A percentile compares a stretch with the other conserved stretches of the same genome.
Conservation (phyloP, 2,329 filamentous ascomycete genomes). For the Pseudogymnoascus sp. region DNA sequence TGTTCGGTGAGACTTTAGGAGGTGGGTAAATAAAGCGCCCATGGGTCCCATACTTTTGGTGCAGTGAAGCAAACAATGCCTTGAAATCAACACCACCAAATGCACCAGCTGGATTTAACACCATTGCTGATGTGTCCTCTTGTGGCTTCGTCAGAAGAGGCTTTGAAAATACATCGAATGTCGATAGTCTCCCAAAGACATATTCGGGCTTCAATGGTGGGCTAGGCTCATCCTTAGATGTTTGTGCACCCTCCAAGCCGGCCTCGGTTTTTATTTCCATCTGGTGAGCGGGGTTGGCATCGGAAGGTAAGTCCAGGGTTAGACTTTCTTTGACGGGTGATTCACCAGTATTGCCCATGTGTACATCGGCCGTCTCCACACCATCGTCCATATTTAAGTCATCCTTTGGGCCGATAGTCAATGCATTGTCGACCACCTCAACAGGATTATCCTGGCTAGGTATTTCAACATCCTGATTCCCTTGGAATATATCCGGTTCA, state of each 20-base stretch:
- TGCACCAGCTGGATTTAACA: constrained; percentile 17
- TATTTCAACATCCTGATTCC: constrained; percentile 18
- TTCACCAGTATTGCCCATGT: background rate
- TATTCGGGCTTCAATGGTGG: constrained; percentile 9
- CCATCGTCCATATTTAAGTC: background rate
- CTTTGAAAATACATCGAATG: constrained; percentile 4
- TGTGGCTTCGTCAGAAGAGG: constrained; percentile 19
- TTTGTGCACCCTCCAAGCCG: background rate
- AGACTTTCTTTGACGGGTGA: background rate
- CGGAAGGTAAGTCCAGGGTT: background rate
- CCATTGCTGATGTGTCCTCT: background rate
- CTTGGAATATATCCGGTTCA: constrained; percentile 38
- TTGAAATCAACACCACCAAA: constrained; percentile 28
- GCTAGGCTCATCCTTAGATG: background rate
- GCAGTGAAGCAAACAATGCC: constrained; percentile 23
- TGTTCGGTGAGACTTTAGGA: background rate
- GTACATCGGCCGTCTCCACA: background rate
- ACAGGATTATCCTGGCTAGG: constrained; percentile 6
- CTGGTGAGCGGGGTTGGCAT: background rate
- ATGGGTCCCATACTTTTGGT: constrained; percentile 26
- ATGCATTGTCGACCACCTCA: background rate
- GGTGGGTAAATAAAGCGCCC: constrained; percentile 23
- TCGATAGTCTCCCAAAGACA: constrained; percentile 9
- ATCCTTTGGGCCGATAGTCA: background rate
- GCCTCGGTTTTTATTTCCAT: background rate